Evolutionary conservation across 1,284 basidiomycete species (phyloP), one percentile per base, ranked within the genome.

Genomic region (Spongiforma sp.): DNA sequence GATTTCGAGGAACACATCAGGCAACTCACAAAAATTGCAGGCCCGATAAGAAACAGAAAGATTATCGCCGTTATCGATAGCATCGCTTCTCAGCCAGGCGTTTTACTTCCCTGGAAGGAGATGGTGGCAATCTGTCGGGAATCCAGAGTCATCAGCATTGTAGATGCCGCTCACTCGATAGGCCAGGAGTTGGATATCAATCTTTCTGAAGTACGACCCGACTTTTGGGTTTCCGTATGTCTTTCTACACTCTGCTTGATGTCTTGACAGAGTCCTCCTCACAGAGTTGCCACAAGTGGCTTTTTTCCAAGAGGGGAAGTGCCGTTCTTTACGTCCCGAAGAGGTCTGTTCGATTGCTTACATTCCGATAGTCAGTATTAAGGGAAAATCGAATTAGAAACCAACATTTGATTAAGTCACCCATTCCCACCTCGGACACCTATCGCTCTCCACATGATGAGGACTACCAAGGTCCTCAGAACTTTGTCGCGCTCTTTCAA

Each of bases 131-230:
- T 93, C n/a, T 91, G 89, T 72, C 84, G 83, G 68, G 85, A 91
- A 67, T 87, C 89, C 61, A 86, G 86, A 5, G 84, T 90, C 3
- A 86, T 87, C 77, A 90, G 85, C 61, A 76, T 96, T 21, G 77
- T 98, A 19, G 95, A 98, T 70, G 95, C 84, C 1, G 95, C 95
- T 1, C 95, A 97, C 75, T 88, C 89, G 5, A 88, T 96, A 55
- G 94, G 94, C 0, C 86, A 88, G 67, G 85, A 87, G 64, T 67
- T 82, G 17, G 78, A 85, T 56, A 80, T 94, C 60, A 84, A 94
- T 73, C 69, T 95, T 54, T 81, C 80, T 12, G 78, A 82, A 57
- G 79, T 81, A 0, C 80, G 83, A 64, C 90, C 91, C 12, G 94
- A 96, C 77, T 95, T 95, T 74, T 94, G 89, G 86, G 80, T 93